Percentiles rank a stretch among this genome's conserved stretches.
Evolutionary conservation across 371 early-diverging fungal species (phyloP).

Genomic region (Nematocida sp.): DNA sequence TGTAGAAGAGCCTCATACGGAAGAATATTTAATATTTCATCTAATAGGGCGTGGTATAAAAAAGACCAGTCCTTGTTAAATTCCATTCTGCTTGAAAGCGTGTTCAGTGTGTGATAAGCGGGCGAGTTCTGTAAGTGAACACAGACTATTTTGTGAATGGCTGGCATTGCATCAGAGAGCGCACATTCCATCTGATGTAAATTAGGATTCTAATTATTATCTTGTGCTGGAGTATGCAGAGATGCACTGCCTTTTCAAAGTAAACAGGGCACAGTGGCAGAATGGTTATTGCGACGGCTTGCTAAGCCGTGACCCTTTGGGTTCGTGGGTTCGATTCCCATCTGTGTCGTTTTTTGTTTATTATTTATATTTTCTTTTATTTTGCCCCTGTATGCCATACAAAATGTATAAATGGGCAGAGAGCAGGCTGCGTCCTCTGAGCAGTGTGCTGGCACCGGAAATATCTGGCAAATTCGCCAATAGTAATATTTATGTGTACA

Average conservation of each 20-base stretch:
- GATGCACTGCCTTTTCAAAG: background rate
- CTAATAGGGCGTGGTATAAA: background rate
- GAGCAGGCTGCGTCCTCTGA: background rate
- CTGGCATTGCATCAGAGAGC: no score
- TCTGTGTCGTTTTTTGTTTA: constrained; percentile 50
- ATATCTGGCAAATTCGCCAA: background rate
- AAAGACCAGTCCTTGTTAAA: background rate
- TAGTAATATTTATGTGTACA: constrained; percentile 7
- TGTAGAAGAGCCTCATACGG: background rate
- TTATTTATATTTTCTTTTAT: constrained; percentile 1
- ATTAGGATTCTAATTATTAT: no score
- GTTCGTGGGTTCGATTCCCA: constrained; percentile 62
- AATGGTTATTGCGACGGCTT: constrained; percentile 56
- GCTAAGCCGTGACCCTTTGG: constrained; percentile 56
- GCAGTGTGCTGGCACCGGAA: background rate
- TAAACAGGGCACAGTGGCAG: constrained; percentile 56
- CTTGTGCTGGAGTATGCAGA: no score
- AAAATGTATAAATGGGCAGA: background rate
- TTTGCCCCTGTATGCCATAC: background rate
- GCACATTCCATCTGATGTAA: no score
- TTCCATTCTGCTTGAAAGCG: no score
- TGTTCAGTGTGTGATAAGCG: no score
- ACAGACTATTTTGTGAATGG: no score
- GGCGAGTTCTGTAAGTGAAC: no score
- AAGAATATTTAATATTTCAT: background rate